Evolutionary conservation across 2,329 filamentous ascomycete genomes (phyloP), one percentile per base, ranked within the genome.

Genomic region (Colletotrichum tropicicola): DNA sequence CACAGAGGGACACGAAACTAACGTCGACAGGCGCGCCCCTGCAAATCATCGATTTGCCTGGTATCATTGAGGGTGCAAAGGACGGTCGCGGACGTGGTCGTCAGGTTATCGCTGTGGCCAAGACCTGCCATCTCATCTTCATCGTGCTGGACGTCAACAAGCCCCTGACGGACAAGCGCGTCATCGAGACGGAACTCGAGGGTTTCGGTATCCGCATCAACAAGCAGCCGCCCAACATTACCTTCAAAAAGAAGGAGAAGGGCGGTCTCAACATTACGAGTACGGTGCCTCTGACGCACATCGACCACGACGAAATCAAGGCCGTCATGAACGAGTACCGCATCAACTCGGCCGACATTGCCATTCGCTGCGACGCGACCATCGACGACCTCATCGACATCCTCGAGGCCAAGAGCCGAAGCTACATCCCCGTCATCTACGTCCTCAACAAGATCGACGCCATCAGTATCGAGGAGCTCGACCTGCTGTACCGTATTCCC

Each of bases 231-330:
- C 96, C 96, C 41, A 99, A 99, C 78, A 99, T 99, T 74, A 92
- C 96, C n/a, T 97, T 98, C 85, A 97, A 91, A 82, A 99, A 99
- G 86, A 99, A 99, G 85, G 96, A 99, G 80, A 98, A 98, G 82
- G 96, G 96, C 71, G 96, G 96, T 35, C 89, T 99, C 75, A 94
- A 92, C 74, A 96, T 99, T 75, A 97, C 94, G n/a, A 96, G 89
- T 80, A 99, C 96, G 3, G 91, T 96, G 45, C 93, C 94, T 5
- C 84, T 99, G 71, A 91, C 91, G 23, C 93, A 99, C 79, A 97
- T 99, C 74, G 92, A 96, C 77, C 87, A 94, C 71, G 96, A 97
- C 74, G 96, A 99, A 83, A 97, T 99, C 85, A 97, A 93, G 82
- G 96, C 96, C 56, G 96, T 99, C 71, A 95, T 99, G 93, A 89